A percentile compares a stretch with the other conserved stretches of the same genome.
These are phyloP conservation scores for Neoscytalidium dimidiatum DNA, from an alignment of 2,329 filamentous ascomycete species.

Conservation along the genomic window DNA sequence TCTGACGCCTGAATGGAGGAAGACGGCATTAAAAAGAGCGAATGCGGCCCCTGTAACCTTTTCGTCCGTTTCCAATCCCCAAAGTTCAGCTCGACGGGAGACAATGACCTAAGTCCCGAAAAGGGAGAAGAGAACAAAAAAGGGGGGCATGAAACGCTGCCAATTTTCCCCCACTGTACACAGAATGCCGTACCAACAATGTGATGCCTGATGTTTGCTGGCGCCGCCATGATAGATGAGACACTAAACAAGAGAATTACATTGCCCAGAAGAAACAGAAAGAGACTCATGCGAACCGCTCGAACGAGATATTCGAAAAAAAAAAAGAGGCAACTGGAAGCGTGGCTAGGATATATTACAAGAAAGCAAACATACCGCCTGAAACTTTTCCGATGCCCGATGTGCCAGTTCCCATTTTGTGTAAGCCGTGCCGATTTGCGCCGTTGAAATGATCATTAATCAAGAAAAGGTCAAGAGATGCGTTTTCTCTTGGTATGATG, in stretches of 20 bases:
- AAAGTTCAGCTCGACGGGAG: not conserved
- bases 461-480: not conserved
- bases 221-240: conserved; percentile 9
- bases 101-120: too few species aligned
- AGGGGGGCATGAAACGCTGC: not conserved
- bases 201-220: conserved; percentile 9
- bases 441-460: conserved; percentile 2
- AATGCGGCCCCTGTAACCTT: not conserved
- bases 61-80: not conserved
- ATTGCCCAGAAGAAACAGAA: not conserved
- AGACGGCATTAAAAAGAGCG: too few species aligned
- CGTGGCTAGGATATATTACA: conserved; percentile 2
- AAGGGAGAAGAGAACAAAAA: too few species aligned
- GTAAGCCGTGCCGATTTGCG: conserved; percentile 4
- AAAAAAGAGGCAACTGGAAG: not conserved
- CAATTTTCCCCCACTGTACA: not conserved
- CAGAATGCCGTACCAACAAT: not conserved
- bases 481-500: not conserved
- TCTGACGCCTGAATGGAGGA: too few species aligned
- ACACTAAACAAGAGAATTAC: not conserved
- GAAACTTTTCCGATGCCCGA: conserved; percentile 3
- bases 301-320: not conserved
- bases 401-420: not conserved
- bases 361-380: conserved; percentile 10
- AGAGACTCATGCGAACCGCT: not conserved